phyloP scores from a whole-genome alignment of 83 land plant genomes.

The Diphasiastrum complanatum region DNA sequence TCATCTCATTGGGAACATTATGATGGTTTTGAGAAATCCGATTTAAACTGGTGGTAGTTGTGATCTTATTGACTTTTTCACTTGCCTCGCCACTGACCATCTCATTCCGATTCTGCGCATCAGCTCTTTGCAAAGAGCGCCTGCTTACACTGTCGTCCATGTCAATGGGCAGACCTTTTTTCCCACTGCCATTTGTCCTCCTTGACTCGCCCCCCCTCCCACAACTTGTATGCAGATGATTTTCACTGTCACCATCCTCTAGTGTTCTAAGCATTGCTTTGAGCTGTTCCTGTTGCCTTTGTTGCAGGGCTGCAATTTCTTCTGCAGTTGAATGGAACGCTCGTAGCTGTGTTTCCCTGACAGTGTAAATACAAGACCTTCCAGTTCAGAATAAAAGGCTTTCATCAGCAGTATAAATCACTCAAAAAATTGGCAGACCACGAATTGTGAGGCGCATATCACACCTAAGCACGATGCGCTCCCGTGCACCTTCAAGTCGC shows the following conservation, averaged over 20 bases:
- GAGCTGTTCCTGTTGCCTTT: constrained; percentile 90
- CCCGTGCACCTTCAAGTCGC: constrained; percentile 82
- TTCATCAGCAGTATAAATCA: neutral
- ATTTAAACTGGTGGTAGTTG: too few species aligned
- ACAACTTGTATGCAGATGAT: constrained; percentile 35
- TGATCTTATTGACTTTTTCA: neutral
- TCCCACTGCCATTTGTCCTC: too few species aligned
- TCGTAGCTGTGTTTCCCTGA: constrained; percentile 89
- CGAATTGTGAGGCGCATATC: constrained; percentile 1
- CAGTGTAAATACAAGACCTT: constrained; percentile 17
- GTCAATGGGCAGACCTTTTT: too few species aligned
- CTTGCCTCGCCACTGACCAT: neutral
- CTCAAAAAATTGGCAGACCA: neutral
- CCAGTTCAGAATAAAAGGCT: neutral
- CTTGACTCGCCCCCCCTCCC: neutral
- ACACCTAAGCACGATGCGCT: constrained; percentile 91
- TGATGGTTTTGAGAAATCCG: too few species aligned
- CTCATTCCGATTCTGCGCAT: too few species aligned
- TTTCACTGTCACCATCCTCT: constrained; percentile 77
- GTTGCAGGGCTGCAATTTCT: constrained; percentile 67
- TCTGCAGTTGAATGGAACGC: constrained; percentile 95
- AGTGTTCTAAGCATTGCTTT: constrained; percentile 78
- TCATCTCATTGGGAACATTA: too few species aligned
- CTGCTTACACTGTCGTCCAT: too few species aligned
- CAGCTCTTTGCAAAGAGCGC: neutral